Conservation (phyloP, 352 stramenopile species). For the Pythium plurisporium region DNA sequence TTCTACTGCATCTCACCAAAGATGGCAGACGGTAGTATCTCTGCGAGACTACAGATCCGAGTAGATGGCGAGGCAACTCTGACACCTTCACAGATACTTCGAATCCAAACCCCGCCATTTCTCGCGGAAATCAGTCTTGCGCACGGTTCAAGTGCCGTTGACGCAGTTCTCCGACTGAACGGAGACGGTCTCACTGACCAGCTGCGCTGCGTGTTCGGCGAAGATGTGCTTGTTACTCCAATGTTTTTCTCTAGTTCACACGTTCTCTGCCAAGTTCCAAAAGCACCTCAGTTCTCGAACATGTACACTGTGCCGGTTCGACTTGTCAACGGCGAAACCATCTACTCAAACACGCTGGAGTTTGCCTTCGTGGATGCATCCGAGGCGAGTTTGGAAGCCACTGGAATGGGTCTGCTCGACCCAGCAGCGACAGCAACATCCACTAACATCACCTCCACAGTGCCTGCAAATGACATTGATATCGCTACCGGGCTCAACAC, state of each 20-base stretch:
- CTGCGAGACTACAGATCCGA: neutral
- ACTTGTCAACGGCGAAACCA: neutral
- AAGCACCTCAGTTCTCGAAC: too few relatives aligned
- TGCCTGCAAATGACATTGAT: too few relatives aligned
- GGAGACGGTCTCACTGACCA: neutral
- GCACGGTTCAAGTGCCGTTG: neutral
- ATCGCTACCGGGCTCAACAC: too few relatives aligned
- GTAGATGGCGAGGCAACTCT: neutral
- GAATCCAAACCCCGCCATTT: neutral
- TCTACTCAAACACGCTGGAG: neutral
- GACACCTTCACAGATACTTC: neutral
- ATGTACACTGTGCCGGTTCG: neutral
- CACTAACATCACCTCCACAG: too few relatives aligned
- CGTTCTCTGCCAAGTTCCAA: neutral
- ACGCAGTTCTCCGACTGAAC: neutral
- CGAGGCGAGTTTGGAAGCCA: neutral
- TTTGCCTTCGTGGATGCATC: neutral
- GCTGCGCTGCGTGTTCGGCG: constrained; percentile 4
- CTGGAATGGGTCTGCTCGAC: neutral
- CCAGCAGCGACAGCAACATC: neutral
- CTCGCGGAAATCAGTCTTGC: neutral
- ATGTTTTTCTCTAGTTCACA: neutral
- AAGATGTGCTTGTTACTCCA: constrained; percentile 1
- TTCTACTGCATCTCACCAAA: constrained; percentile 5
- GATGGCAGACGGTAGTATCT: neutral